Evolutionary conservation across 495 filamentous ascomycete species (phyloP), one percentile per base, ranked within the genome.

Genomic region (Neurospora sp.): DNA sequence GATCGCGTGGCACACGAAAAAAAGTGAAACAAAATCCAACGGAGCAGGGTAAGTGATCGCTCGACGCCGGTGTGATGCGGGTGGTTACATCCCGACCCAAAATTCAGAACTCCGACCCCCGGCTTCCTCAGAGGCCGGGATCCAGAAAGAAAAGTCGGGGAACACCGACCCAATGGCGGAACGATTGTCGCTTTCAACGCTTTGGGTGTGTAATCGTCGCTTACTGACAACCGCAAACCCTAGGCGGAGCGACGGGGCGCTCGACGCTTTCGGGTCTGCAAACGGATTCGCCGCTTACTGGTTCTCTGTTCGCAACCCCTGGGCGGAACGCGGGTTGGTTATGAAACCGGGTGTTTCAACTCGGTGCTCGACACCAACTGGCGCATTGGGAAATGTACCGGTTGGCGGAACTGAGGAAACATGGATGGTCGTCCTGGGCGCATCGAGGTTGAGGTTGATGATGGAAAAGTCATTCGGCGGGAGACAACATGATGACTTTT

Each of bases 271-370:
- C 39, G 74, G 60, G 62, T 16, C 27, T 38, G 72, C n/a, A 73
- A 72, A 70, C 72, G 31, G 70, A 71, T 77, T 73, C 46, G 72
- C 76, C 41, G 71, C 74, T n/a, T 66, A 71, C 66, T 66, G 71
- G 49, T 71, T 49, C 71, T 71, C 42, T 66, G 46, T 72, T 73
- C 74, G 76, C 74, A 76, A 69, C 40, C 23, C 70, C 72, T 39
- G 6, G 62, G 76, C 72, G 76, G 76, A 76, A 72, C 74, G 74
- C 44, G 16, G 38, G 31, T 38, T 44, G 23, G 54, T 20, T 20
- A 8, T 20, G 40, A 41, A 41, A 41, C 40, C 40, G 16, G 2
- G 23, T 31, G 54, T 62, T 62, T 62, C 54, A 23, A 62, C 54
- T 62, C 23, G 54, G 6, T 62, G 54, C 54, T 62, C 54, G 0